Base-by-base conservation (phyloP, 2,329 filamentous ascomycete species). In the Colletotrichum agaves region DNA sequence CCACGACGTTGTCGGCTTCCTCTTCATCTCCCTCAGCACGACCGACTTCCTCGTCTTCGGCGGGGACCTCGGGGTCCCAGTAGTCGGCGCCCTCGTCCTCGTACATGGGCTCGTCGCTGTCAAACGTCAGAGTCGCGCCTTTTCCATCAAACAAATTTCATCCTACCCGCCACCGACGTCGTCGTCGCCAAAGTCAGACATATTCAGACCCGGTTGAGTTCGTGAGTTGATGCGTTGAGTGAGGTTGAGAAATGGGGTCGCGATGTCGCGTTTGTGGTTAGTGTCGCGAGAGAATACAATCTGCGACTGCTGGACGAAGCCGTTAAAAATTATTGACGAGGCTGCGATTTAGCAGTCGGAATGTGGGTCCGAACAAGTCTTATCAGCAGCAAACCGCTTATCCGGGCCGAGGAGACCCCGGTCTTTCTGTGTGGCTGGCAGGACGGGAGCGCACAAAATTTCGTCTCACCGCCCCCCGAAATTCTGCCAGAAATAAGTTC, bases 141-240 rank as follows among this genome's bases (percentile, higher is more conserved):
- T 27, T 35, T 6, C 19, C 13, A 44, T n/a, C 13, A 70, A 33
- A 70, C 4, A 4, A 53, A 35, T 17, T 68, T n/a, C 71, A 55
- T 43, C 19, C 44, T 68, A 69, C 63, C 58, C 67, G 50, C 67
- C 67, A 35, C 67, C 67, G 3, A 52, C 66, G 72, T 82, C 84
- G 73, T 91, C 87, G 75, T 90, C 88, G 73, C 89, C 90, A 81
- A 90, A 90, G 81, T 93, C 91, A 80, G 91, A 93, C 91, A 93
- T 93, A 19, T 65, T 80, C 56, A 37, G 43, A 37, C 8, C 37
- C 50, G 13, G 39, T 53, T 19, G 50, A 37, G 15, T 11, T 23
- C 35, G 37, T 3, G 39, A 15, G 23, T 47, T 49, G 15, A 19
- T 31, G 41, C 17, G 19, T 2, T 17, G 33, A 37, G 19, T 49